phyloP scores from a whole-genome alignment of 768 basidiomycete species.

The Pleurotus cornucopiae region DNA sequence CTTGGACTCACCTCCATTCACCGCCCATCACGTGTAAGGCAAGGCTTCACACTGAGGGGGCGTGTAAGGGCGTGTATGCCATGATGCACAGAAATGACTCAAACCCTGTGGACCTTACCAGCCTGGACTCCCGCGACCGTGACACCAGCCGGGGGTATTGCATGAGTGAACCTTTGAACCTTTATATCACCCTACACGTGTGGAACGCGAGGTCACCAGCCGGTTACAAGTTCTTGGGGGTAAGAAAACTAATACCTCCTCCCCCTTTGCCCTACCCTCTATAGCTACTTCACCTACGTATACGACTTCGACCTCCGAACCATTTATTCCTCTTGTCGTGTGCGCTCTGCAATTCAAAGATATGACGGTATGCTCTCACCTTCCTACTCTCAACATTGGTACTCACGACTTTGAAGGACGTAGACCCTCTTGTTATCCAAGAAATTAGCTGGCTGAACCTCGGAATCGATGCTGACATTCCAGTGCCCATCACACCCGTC shows the following conservation, averaged over 20 bases:
- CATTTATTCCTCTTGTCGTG: background rate
- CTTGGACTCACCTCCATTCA: too few species aligned
- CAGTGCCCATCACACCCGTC: background rate
- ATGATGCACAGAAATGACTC: background rate
- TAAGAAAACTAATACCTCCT: background rate
- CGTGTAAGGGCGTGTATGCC: too few species aligned
- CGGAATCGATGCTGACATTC: constrained; percentile 5
- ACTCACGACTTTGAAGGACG: background rate
- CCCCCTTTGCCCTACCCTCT: constrained; percentile 3
- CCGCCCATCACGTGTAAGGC: background rate
- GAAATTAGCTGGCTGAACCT: constrained; percentile 7
- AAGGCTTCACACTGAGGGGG: too few species aligned
- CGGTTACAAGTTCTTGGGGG: constrained; percentile 3
- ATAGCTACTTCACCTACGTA: too few species aligned
- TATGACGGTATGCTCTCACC: background rate
- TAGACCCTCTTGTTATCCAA: constrained; percentile 4
- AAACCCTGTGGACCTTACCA: background rate
- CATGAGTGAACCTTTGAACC: constrained; percentile 4
- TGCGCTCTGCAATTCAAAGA: background rate
- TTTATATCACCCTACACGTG: constrained; percentile 8
- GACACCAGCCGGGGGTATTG: constrained; percentile 6
- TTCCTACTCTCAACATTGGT: background rate
- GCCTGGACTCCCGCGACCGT: constrained; percentile 3
- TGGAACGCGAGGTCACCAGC: constrained; percentile 2
- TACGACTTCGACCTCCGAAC: background rate